These are phyloP conservation scores for Venturia effusa DNA, from an alignment of 2,329 filamentous ascomycete genomes.

Conservation along the genomic window DNA sequence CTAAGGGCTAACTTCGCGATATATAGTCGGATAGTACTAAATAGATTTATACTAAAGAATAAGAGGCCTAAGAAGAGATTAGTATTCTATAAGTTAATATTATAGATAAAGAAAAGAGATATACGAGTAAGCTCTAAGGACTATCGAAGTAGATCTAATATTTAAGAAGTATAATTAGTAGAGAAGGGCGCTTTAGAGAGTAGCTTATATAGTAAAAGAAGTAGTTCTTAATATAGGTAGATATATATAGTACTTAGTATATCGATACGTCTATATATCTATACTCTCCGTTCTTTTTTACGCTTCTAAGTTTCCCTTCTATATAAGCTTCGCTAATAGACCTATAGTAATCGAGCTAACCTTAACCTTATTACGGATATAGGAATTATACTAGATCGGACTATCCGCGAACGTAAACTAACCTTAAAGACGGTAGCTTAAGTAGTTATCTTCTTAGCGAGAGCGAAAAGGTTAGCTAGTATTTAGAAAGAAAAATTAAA, in stretches of 20 bases:
- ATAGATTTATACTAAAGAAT: constrained; percentile 20
- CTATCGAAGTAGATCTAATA: constrained; percentile 84
- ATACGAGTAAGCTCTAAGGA: constrained; percentile 67
- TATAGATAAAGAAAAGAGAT: constrained; percentile 55
- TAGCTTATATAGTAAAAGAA: constrained; percentile 81
- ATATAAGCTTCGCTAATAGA: constrained; percentile 16
- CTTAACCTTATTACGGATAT: constrained; percentile 77
- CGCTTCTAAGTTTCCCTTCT: not conserved
- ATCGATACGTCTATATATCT: constrained; percentile 27
- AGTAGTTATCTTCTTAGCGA: constrained; percentile 37
- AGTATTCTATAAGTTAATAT: constrained; percentile 33
- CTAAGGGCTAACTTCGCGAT: constrained; percentile 16
- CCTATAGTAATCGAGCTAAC: constrained; percentile 81
- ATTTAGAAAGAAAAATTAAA: constrained; percentile 41
- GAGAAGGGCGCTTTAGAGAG: constrained; percentile 69
- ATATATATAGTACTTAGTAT: constrained; percentile 84
- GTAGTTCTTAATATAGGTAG: constrained; percentile 67
- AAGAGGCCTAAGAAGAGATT: constrained; percentile 20
- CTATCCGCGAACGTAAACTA: constrained; percentile 33
- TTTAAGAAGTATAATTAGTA: constrained; percentile 68
- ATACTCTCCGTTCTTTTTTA: constrained; percentile 11
- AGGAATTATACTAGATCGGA: constrained; percentile 49
- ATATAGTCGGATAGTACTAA: constrained; percentile 13
- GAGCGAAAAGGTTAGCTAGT: constrained; percentile 39
- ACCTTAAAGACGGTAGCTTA: constrained; percentile 38